Evolutionary conservation across 495 filamentous ascomycete species (phyloP).

Genomic region (Poronia punctata): DNA sequence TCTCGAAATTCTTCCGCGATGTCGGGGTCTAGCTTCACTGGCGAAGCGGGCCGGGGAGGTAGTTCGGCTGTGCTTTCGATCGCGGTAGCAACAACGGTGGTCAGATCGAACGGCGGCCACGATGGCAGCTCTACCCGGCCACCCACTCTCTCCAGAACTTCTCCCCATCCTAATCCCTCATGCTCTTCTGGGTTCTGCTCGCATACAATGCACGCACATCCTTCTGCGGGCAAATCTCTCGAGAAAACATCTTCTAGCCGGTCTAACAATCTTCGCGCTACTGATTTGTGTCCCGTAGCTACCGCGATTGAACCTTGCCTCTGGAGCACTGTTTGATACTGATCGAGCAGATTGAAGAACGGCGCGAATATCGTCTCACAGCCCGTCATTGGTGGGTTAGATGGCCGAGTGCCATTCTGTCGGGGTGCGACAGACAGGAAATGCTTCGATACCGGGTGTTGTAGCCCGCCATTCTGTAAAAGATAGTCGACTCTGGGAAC

Average conservation of each 20-base stretch:
- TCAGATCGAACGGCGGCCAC: conserved; percentile 82
- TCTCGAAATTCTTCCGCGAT: conserved; percentile 85
- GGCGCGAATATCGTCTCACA: conserved; percentile 69
- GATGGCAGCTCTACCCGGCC: conserved; percentile 74
- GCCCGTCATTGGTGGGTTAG: conserved; percentile 47
- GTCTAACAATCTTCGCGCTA: conserved; percentile 89
- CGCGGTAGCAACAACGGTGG: conserved; percentile 51
- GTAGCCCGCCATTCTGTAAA: conserved; percentile 74
- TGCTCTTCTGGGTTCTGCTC: conserved; percentile 48
- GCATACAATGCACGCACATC: conserved; percentile 76
- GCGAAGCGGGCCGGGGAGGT: conserved; percentile 45
- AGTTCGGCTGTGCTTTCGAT: conserved; percentile 38
- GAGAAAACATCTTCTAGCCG: conserved; percentile 90
- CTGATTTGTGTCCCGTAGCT: conserved; percentile 88
- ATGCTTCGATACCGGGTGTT: conserved; percentile 55
- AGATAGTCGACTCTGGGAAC: conserved; percentile 81
- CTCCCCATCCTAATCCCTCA: conserved; percentile 87
- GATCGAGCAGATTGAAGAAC: conserved; percentile 71
- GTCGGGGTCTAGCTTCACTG: conserved; percentile 84
- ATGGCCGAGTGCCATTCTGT: conserved; percentile 40
- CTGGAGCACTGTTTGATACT: conserved; percentile 72
- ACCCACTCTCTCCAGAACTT: conserved; percentile 87
- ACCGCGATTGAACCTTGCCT: conserved; percentile 88
- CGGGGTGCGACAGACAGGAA: conserved; percentile 52
- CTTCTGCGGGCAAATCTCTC: conserved; percentile 76